Base-by-base conservation (phyloP, 177 flowering plant species). In the Telopea speciosissima region DNA sequence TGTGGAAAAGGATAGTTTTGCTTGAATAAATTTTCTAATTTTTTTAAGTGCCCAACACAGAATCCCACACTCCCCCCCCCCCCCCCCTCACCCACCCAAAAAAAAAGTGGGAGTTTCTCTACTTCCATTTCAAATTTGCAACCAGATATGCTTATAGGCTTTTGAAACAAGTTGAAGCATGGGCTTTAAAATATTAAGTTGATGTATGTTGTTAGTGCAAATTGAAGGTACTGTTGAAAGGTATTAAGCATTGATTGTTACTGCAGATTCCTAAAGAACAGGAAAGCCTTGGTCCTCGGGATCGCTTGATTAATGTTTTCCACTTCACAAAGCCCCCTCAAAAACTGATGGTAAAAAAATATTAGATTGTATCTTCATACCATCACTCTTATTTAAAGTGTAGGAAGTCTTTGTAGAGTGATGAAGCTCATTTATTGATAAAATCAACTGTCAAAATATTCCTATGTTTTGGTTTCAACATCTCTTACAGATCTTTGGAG, bases 261-360 rank as follows among this genome's bases (percentile, higher is more conserved):
- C n/a, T n/a, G n/a, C n/a, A n/a, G n/a, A n/a, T n/a, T n/a, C n/a
- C n/a, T n/a, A 95, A 89, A 82, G 97, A 93, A 73, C 97, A 93
- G 84, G 89, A 89, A 76, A 85, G 83, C 76, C 82, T 91, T 45
- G 98, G 92, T 73, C 90, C 91, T 65, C 88, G 84, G 61, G 92
- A 88, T 79, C 90, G 92, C 44, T 76, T 93, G 75, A 89, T 91
- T 73, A 93, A 89, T 87, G 98, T 88, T 17, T 91, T 91, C 77
- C 97, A 91, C 75, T 90, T 91, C 67, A 87, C 82, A 6, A 88
- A 89, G 71, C 74, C 88, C 25, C 74, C 95, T 65, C 92, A 93
- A 73, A 88, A 85, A 62, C 98, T 87, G 79, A 80, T 80, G 87
- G 88, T 85, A 84, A 69, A 5, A 5, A 40, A n/a, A 40, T 40